phyloP scores from a whole-genome alignment of 139 green algal genomes.

The Eudorina sp. region DNA sequence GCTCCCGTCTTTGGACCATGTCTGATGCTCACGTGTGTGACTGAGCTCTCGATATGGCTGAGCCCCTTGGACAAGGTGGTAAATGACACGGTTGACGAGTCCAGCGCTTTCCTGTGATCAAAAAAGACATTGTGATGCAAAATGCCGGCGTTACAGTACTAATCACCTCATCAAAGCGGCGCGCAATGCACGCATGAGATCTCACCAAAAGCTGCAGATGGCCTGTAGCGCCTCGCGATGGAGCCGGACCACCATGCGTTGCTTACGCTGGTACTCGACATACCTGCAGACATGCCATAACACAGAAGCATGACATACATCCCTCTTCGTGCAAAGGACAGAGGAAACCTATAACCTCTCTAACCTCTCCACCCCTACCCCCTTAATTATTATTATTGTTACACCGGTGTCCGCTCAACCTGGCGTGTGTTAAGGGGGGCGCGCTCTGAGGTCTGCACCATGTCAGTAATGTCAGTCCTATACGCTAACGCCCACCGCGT shows the following conservation, averaged over 20 bases:
- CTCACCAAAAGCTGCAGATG: conserved; percentile 32
- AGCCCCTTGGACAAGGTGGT: conserved; percentile 10
- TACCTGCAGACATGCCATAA: neutral
- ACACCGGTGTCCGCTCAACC: no score
- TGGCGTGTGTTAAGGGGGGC: no score
- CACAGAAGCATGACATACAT: neutral
- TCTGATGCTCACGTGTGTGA: neutral
- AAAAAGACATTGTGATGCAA: neutral
- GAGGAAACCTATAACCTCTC: no score
- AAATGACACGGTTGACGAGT: neutral
- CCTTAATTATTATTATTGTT: neutral
- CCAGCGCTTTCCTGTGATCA: conserved; percentile 21
- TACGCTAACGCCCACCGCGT: no score
- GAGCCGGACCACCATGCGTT: conserved; percentile 26
- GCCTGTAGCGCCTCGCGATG: conserved; percentile 29
- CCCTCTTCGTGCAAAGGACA: no score
- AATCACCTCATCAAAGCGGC: neutral
- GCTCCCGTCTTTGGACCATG: neutral
- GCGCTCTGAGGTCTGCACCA: no score
- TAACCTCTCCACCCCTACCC: no score
- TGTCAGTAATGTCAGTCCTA: no score
- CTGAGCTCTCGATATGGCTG: conserved; percentile 27
- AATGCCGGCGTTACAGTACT: neutral
- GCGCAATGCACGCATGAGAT: no score
- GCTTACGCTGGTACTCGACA: conserved; percentile 45